Evolutionary conservation across 495 filamentous ascomycete species (phyloP).

Genomic region (Talaromyces wortmannii): DNA sequence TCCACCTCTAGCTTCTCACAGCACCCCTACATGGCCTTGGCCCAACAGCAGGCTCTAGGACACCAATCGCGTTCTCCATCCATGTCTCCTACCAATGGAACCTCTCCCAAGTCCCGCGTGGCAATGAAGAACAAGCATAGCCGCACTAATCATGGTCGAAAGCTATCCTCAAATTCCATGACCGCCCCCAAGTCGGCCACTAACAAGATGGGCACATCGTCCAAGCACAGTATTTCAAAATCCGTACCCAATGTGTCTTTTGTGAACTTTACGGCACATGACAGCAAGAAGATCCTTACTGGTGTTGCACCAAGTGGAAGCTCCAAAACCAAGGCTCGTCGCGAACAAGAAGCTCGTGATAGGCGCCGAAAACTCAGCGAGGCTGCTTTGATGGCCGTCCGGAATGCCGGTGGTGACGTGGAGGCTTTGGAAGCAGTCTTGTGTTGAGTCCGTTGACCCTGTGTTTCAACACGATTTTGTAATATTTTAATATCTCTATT

Average conservation of each 20-base stretch:
- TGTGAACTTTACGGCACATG: constrained; percentile 85
- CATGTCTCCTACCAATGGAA: constrained; percentile 27
- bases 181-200: constrained; percentile 23
- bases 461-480: not conserved
- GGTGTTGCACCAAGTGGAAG: constrained; percentile 89
- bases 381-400: constrained; percentile 63
- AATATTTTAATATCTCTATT: not conserved
- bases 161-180: constrained; percentile 30
- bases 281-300: constrained; percentile 73
- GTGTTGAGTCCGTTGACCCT: constrained; percentile 13
- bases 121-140: constrained; percentile 14
- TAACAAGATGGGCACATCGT: constrained; percentile 16
- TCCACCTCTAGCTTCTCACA: constrained; percentile 15
- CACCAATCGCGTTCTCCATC: constrained; percentile 28
- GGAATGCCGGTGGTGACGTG: constrained; percentile 74
- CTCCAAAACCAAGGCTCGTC: constrained; percentile 85
- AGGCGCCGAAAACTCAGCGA: constrained; percentile 68
- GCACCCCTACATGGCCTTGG: constrained; percentile 8
- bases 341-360: constrained; percentile 82
- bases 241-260: constrained; percentile 55
- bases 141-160: constrained; percentile 25
- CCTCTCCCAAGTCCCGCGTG: constrained; percentile 18
- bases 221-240: constrained; percentile 22
- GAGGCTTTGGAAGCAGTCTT: constrained; percentile 44
- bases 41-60: constrained; percentile 9